A percentile compares a stretch with the other conserved stretches of the same genome.
phyloP scores from a whole-genome alignment of 106 monocot genomes.

The Acorus calamus region DNA sequence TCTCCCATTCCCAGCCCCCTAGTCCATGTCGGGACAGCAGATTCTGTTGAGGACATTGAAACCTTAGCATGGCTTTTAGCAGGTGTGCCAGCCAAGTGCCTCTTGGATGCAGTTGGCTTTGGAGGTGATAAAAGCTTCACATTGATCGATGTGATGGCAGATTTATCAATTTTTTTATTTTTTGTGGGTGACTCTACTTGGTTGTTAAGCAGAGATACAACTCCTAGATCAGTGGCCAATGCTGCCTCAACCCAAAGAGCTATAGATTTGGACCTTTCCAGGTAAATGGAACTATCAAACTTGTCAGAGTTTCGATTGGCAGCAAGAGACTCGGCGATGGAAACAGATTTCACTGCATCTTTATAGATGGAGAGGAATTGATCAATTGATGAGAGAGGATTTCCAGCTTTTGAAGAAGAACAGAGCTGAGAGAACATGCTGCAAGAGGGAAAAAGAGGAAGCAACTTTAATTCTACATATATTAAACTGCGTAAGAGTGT shows the following conservation, averaged over 20 bases:
- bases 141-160: slow-evolving; percentile 5
- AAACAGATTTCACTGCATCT: slow-evolving; percentile 35
- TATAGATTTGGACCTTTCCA: slow-evolving; percentile 23
- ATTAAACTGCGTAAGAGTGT: no score
- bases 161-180: slow-evolving; percentile 23
- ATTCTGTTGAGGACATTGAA: neutral
- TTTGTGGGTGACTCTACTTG: slow-evolving; percentile 9
- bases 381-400: slow-evolving; percentile 66
- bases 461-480: neutral
- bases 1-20: slow-evolving; percentile 28
- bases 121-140: neutral
- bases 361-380: slow-evolving; percentile 57
- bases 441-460: neutral
- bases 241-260: slow-evolving; percentile 85
- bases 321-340: slow-evolving; percentile 30
- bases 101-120: slow-evolving; percentile 24
- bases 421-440: slow-evolving; percentile 86
- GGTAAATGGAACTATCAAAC: slow-evolving; percentile 9
- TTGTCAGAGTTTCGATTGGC: slow-evolving; percentile 6
- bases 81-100: slow-evolving; percentile 17
- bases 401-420: slow-evolving; percentile 53
- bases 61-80: slow-evolving; percentile 23
- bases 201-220: slow-evolving; percentile 35
- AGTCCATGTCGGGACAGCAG: slow-evolving; percentile 11
- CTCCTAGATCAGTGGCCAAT: slow-evolving; percentile 70